Base-by-base conservation (phyloP, 1,139 yeast species). In the Saccharomyces hybrid region DNA sequence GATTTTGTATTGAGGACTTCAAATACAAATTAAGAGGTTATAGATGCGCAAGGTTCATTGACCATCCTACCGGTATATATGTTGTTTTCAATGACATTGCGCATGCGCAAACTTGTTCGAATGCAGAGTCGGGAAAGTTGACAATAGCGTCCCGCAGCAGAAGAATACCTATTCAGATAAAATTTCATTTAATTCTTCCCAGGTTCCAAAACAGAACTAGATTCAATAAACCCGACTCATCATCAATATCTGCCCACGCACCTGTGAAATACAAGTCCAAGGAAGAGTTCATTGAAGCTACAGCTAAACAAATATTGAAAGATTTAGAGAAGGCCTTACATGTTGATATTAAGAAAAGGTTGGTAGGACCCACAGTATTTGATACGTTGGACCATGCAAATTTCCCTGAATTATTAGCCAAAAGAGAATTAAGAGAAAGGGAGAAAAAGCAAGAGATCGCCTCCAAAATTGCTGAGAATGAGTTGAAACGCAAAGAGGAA, bases 41-140 rank as follows among this genome's bases (percentile, higher is more conserved):
- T 62, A 81, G 78, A 54, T 85, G 90, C 84, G 78, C 82, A 0
- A 74, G 88, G 56, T 80, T 88, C 1, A 66, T 86, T 51, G 76
- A 81, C 3, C 91, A 86, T 59, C 72, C 73, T 41, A 68, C 78
- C 4, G 96, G 96, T 0, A 84, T 85, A 61, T 89, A 79, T 64
- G 75, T 88, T 48, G 83, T 87, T 1, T 89, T 89, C 69, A 82
- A 82, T 62, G 75, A 82, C 34, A 68, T 81, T 25, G 72, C 74
- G 46, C 89, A 86, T 57, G 88, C 95, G 47, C 80, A 80, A 58
- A 72, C 78, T 49, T 88, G 96, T 62, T 84, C 81, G 64, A 76
- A 78, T 44, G 75, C 77, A 38, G 89, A 86, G 69, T 88, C 88
- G 63, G 90, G 88, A 0, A 73, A 78, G 27, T 52, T 69, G 53